phyloP scores from a whole-genome alignment of 257 asterid genomes.

The Prunella vulgaris region DNA sequence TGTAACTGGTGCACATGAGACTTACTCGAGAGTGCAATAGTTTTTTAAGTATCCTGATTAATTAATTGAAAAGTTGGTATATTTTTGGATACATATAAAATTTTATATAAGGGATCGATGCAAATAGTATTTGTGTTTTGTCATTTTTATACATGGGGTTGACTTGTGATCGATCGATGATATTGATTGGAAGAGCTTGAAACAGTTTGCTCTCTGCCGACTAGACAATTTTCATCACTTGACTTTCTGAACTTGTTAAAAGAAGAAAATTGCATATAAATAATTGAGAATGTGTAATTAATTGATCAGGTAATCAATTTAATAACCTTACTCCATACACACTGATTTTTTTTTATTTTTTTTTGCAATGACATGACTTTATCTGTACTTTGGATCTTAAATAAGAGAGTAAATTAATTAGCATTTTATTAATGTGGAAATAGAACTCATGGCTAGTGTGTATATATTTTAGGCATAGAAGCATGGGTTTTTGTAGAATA shows the following conservation, averaged over 20 bases:
- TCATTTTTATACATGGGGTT: conserved; percentile 25
- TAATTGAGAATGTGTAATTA: neutral
- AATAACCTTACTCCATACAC: neutral
- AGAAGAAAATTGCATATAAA: neutral
- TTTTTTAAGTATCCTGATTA: too few species aligned
- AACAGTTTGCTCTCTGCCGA: conserved; percentile 23
- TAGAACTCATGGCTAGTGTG: neutral
- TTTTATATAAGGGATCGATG: too few species aligned
- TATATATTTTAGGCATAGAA: too few species aligned
- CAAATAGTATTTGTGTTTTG: neutral
- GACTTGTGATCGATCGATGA: conserved; percentile 24
- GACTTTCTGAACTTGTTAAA: neutral
- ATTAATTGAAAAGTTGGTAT: too few species aligned
- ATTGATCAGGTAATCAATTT: neutral
- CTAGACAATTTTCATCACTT: conserved; percentile 21
- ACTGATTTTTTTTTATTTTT: too few species aligned
- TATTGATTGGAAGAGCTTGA: conserved; percentile 17
- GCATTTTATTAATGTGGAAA: neutral
- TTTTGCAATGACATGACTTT: neutral
- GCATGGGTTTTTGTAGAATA: conserved; percentile 27
- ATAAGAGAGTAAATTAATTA: neutral
- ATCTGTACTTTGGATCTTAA: neutral
- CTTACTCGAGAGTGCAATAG: too few species aligned
- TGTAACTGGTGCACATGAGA: too few species aligned
- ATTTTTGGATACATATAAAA: too few species aligned